Evolutionary conservation across 2,329 filamentous ascomycete species (phyloP).

Genomic region (Fusarium chaquense): DNA sequence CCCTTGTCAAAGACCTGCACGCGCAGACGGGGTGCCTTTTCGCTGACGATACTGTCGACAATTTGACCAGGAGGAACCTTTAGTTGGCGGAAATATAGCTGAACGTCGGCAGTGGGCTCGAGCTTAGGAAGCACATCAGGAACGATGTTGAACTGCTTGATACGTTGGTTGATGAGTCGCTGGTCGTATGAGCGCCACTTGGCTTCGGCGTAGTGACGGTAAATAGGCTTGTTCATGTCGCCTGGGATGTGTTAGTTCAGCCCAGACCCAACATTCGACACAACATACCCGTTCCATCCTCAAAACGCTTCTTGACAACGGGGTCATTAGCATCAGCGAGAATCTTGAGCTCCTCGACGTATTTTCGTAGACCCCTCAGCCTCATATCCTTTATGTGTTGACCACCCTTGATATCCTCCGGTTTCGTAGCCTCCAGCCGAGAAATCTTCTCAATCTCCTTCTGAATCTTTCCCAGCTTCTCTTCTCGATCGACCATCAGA

Average conservation of each 20-base stretch:
- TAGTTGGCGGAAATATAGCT: conserved; percentile 80
- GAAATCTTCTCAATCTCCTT: conserved; percentile 76
- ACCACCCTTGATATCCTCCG: conserved; percentile 70
- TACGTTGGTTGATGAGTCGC: conserved; percentile 83
- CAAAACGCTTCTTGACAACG: conserved; percentile 90
- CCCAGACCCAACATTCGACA: background rate
- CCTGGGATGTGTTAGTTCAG: conserved; percentile 62
- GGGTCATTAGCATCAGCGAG: conserved; percentile 96
- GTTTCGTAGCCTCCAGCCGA: conserved; percentile 70
- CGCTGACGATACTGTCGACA: conserved; percentile 79
- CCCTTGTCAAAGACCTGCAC: conserved; percentile 89
- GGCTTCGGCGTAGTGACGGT: conserved; percentile 85
- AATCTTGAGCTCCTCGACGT: conserved; percentile 86
- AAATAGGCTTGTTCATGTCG: conserved; percentile 96
- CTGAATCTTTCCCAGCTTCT: conserved; percentile 82
- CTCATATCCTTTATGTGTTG: conserved; percentile 73
- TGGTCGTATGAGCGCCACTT: conserved; percentile 91
- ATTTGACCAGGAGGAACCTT: conserved; percentile 81
- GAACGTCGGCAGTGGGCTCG: conserved; percentile 82
- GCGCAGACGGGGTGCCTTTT: conserved; percentile 78
- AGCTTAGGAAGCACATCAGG: conserved; percentile 88
- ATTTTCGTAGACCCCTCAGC: conserved; percentile 75
- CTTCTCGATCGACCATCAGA: conserved; percentile 79
- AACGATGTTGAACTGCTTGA: conserved; percentile 86
- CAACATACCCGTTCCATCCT: conserved; percentile 82